These are phyloP conservation scores for Ganoderma sp. DNA, from an alignment of 1,284 basidiomycete species.

Conservation along the genomic window DNA sequence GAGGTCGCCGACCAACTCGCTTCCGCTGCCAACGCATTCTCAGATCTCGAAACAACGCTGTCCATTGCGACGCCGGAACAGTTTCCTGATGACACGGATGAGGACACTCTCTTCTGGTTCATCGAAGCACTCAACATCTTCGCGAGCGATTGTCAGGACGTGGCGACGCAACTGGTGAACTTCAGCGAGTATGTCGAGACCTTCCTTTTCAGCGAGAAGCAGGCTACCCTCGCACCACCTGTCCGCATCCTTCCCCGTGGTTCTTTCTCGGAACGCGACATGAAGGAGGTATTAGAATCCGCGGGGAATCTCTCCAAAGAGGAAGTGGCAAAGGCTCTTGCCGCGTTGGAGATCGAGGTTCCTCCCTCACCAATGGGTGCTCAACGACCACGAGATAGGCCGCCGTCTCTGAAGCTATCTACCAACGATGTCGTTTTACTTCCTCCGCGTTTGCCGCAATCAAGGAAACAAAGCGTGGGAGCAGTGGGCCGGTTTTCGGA, in stretches of 20 bases:
- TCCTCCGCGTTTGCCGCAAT: slow-evolving; percentile 18
- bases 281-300: slow-evolving; percentile 24
- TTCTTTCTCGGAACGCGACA: slow-evolving; percentile 28
- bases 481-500: slow-evolving; percentile 27
- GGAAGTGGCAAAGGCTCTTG: slow-evolving; percentile 23
- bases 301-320: slow-evolving; percentile 23
- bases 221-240: slow-evolving; percentile 8
- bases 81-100: slow-evolving; percentile 21
- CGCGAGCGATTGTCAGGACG: slow-evolving; percentile 27
- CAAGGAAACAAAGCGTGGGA: slow-evolving; percentile 27
- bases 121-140: slow-evolving; percentile 29
- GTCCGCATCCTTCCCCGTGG: slow-evolving; percentile 22
- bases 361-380: slow-evolving; percentile 13
- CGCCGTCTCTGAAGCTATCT: slow-evolving; percentile 28
- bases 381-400: slow-evolving; percentile 22
- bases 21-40: slow-evolving; percentile 22
- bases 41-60: slow-evolving; percentile 21
- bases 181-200: slow-evolving; percentile 27
- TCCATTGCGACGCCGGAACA: slow-evolving; percentile 8
- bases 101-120: slow-evolving; percentile 29
- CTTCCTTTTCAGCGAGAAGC: slow-evolving; percentile 21
- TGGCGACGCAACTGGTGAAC: slow-evolving; percentile 25
- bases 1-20: slow-evolving; percentile 31
- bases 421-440: slow-evolving; percentile 28
- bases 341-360: slow-evolving; percentile 20